These are phyloP conservation scores for Diaporthe velutina DNA, from an alignment of 2,329 filamentous ascomycete species.

Conservation along the genomic window DNA sequence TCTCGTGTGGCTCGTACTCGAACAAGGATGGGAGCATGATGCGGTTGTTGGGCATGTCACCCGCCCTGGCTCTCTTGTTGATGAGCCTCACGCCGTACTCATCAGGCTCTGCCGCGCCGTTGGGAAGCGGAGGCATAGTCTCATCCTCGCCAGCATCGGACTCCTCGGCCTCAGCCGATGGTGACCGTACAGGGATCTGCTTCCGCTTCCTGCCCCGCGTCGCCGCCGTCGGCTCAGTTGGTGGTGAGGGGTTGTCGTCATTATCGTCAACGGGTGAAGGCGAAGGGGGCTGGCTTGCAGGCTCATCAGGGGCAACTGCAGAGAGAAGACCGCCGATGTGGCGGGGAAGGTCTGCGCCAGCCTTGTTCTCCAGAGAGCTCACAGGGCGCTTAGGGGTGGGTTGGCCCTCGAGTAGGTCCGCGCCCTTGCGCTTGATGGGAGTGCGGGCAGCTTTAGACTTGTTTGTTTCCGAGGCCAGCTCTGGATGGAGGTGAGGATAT, in stretches of 20 bases:
- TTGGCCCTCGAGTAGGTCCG: conserved; percentile 62
- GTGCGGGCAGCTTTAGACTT: conserved; percentile 50
- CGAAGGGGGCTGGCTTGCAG: conserved; percentile 43
- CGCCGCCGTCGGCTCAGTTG: conserved; percentile 35
- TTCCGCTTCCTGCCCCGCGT: conserved; percentile 38
- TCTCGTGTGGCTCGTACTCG: conserved; percentile 65
- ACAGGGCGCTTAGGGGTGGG: conserved; percentile 61
- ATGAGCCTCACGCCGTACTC: conserved; percentile 65
- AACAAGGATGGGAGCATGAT: conserved; percentile 65
- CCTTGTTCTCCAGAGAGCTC: conserved; percentile 48
- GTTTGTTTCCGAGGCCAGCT: conserved; percentile 52
- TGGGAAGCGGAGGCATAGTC: conserved; percentile 48
- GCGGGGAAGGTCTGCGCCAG: conserved; percentile 50
- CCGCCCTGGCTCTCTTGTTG: conserved; percentile 53
- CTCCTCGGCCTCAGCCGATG: conserved; percentile 32
- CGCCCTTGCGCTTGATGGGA: conserved; percentile 63
- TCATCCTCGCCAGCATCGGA: conserved; percentile 38
- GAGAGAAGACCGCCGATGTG: conserved; percentile 57
- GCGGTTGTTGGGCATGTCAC: conserved; percentile 61
- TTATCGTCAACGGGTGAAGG: conserved; percentile 43
- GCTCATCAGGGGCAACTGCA: conserved; percentile 48
- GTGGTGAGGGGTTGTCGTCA: conserved; percentile 40
- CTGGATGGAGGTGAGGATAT: conserved; percentile 52
- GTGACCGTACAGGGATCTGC: conserved; percentile 15
- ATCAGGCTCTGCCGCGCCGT: conserved; percentile 61